These are phyloP conservation scores for Acanthamoeba lugdunensis DNA, from an alignment of 208 protist genomes.

Conservation along the genomic window DNA sequence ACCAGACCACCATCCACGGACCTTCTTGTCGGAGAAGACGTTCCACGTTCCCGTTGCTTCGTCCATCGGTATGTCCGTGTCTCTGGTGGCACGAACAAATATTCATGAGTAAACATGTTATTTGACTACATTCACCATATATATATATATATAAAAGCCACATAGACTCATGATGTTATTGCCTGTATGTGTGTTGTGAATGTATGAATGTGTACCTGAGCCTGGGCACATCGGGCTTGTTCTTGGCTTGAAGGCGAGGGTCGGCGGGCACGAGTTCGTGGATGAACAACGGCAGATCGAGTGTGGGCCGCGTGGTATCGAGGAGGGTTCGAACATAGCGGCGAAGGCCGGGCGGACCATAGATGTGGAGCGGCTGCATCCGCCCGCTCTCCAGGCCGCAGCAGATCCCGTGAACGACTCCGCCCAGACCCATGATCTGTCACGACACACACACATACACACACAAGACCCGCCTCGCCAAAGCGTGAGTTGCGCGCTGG, in stretches of 20 bases:
- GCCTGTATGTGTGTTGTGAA: too few relatives aligned
- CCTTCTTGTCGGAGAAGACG: conserved; percentile 18
- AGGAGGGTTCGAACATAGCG: not conserved
- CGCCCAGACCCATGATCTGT: conserved; percentile 28
- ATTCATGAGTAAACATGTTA: not conserved
- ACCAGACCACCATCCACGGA: not conserved
- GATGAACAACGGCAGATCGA: conserved; percentile 36
- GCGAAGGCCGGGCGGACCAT: conserved; percentile 1
- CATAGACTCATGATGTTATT: too few relatives aligned
- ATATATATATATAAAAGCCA: too few relatives aligned
- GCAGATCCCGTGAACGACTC: conserved; percentile 21
- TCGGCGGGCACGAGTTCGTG: not conserved
- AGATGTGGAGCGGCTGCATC: conserved; percentile 10
- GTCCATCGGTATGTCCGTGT: conserved; percentile 23
- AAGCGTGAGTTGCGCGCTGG: not conserved
- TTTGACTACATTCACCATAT: not conserved
- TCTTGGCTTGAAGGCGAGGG: not conserved
- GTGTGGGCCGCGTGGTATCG: not conserved
- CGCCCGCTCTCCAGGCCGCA: not conserved
- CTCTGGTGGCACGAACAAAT: not conserved
- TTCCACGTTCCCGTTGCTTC: not conserved
- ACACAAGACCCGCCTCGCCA: not conserved
- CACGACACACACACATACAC: not conserved
- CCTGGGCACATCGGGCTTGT: not conserved
- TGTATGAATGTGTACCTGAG: not conserved